phyloP scores from a whole-genome alignment of 352 stramenopile species.

The Globisporangium ultimum region DNA sequence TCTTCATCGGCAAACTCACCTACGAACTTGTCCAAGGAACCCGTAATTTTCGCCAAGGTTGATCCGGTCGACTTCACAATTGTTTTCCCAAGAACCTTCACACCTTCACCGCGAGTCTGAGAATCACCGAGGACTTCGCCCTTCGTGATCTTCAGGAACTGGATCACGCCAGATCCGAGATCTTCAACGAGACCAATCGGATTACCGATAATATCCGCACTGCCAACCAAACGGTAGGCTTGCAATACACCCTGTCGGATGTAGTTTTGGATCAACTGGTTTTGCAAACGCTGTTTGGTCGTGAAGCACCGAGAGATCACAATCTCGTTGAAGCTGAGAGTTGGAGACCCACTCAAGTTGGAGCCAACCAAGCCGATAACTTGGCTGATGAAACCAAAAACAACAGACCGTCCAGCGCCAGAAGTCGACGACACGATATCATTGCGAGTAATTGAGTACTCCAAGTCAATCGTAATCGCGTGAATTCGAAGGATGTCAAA shows the following conservation, averaged over 20 bases:
- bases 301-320: slow-evolving; percentile 82
- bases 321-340: slow-evolving; percentile 84
- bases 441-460: slow-evolving; percentile 84
- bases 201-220: slow-evolving; percentile 85
- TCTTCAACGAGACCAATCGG: slow-evolving; percentile 86
- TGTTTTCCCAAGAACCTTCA: slow-evolving; percentile 85
- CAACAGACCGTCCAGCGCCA: slow-evolving; percentile 60
- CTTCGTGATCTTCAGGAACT: slow-evolving; percentile 89
- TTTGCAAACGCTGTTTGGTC: slow-evolving; percentile 75
- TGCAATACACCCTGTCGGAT: slow-evolving; percentile 80
- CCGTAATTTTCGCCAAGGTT: slow-evolving; percentile 80
- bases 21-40: slow-evolving; percentile 84
- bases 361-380: slow-evolving; percentile 80
- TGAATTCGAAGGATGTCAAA: slow-evolving; percentile 79
- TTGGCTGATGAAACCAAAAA: slow-evolving; percentile 79
- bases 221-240: slow-evolving; percentile 79
- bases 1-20: slow-evolving; percentile 71
- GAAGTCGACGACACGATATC: slow-evolving; percentile 71
- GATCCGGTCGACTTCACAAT: slow-evolving; percentile 76
- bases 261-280: slow-evolving; percentile 80
- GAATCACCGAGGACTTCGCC: slow-evolving; percentile 76
- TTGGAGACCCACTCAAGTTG: slow-evolving; percentile 80
- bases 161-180: slow-evolving; percentile 78
- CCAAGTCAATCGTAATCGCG: slow-evolving; percentile 65
- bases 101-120: slow-evolving; percentile 79